phyloP scores from a whole-genome alignment of 768 basidiomycete genomes.

The Leccinum subgranulosum region DNA sequence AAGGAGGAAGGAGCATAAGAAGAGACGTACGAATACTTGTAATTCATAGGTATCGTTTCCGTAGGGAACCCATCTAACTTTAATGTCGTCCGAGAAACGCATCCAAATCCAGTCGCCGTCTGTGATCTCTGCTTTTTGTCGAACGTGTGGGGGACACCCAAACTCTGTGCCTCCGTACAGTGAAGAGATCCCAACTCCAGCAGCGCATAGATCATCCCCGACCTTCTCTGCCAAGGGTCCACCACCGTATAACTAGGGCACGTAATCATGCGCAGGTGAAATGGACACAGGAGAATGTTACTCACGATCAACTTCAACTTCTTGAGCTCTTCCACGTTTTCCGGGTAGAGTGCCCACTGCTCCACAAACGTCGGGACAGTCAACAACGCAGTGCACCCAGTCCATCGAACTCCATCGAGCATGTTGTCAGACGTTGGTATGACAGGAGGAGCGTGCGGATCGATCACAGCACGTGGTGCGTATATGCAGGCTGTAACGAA shows the following conservation, averaged over 20 bases:
- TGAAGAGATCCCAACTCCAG: slow-evolving; percentile 12
- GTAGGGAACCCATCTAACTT: slow-evolving; percentile 28
- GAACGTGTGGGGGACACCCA: slow-evolving; percentile 1
- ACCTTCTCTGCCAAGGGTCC: slow-evolving; percentile 12
- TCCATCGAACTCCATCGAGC: slow-evolving; percentile 10
- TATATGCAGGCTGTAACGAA: slow-evolving; percentile 29
- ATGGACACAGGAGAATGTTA: neutral
- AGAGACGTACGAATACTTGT: slow-evolving; percentile 31
- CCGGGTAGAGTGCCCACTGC: slow-evolving; percentile 5
- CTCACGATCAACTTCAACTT: slow-evolving; percentile 17
- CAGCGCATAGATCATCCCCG: slow-evolving; percentile 14
- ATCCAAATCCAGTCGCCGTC: slow-evolving; percentile 19
- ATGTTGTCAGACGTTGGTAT: slow-evolving; percentile 22
- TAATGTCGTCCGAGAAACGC: slow-evolving; percentile 15
- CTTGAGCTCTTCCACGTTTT: slow-evolving; percentile 17
- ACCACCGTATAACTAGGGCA: slow-evolving; percentile 6
- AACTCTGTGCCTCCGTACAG: slow-evolving; percentile 24
- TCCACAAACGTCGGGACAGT: slow-evolving; percentile 22
- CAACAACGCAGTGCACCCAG: slow-evolving; percentile 8
- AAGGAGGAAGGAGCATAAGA: neutral
- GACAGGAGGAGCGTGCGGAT: slow-evolving; percentile 9
- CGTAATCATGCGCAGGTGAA: neutral
- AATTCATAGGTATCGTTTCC: slow-evolving; percentile 33
- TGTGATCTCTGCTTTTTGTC: neutral
- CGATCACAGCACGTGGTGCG: slow-evolving; percentile 24